A percentile compares a stretch with the other conserved stretches of the same genome.
These are phyloP conservation scores for Plasmodium coatneyi DNA, from an alignment of 169 alveolate genomes.

Conservation along the genomic window DNA sequence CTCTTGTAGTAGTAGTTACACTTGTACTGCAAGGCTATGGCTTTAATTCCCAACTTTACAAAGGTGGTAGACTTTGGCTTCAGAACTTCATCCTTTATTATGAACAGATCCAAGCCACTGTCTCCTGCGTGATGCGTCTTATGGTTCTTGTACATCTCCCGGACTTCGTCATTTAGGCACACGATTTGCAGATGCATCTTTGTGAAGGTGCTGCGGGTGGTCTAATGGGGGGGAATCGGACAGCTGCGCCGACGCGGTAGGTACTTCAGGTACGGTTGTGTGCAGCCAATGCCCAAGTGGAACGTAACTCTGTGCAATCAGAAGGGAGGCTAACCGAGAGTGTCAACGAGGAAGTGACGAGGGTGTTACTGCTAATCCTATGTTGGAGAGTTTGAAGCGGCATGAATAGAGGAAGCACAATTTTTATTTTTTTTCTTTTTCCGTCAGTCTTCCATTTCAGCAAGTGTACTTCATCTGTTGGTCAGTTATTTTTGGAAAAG, in stretches of 20 bases:
- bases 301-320: neutral
- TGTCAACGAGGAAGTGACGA: neutral
- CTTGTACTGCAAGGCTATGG: slow-evolving; percentile 85
- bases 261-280: neutral
- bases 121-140: slow-evolving; percentile 91
- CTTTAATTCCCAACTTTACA: slow-evolving; percentile 89
- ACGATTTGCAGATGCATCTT: slow-evolving; percentile 81
- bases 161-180: slow-evolving; percentile 77
- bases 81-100: slow-evolving; percentile 87
- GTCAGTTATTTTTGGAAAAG: neutral
- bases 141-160: slow-evolving; percentile 83
- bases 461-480: neutral
- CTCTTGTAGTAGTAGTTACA: slow-evolving; percentile 17
- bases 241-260: neutral
- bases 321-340: neutral
- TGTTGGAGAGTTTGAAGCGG: neutral
- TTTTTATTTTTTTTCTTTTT: neutral
- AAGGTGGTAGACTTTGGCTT: slow-evolving; percentile 88
- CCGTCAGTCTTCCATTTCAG: neutral
- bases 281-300: no score
- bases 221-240: neutral
- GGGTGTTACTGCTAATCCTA: neutral
- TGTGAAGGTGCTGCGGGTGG: neutral
- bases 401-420: neutral
- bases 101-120: slow-evolving; percentile 91